phyloP scores from a whole-genome alignment of 208 protist species.

The Acanthamoeba comandoni region DNA sequence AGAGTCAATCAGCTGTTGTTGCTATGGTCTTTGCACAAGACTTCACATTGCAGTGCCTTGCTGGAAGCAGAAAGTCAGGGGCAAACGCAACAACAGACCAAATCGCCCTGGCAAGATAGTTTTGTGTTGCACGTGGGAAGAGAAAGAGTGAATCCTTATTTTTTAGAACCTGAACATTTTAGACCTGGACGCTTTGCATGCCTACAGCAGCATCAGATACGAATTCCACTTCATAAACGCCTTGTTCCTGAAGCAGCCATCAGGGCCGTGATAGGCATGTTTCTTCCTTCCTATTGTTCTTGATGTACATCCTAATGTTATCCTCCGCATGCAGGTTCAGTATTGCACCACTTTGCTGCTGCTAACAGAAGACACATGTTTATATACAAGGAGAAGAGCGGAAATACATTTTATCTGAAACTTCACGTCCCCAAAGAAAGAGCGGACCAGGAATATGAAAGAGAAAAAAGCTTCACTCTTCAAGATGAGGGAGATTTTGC shows the following conservation, averaged over 20 bases:
- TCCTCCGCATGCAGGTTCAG: not conserved
- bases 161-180: conserved; percentile 30
- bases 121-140: conserved; percentile 68
- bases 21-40: conserved; percentile 64
- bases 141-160: conserved; percentile 13
- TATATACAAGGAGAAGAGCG: conserved; percentile 67
- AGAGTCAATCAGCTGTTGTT: conserved; percentile 38
- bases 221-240: conserved; percentile 41
- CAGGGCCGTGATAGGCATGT: conserved; percentile 54
- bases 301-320: conserved; percentile 8
- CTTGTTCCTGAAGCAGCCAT: conserved; percentile 41
- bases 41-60: conserved; percentile 40
- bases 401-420: conserved; percentile 58
- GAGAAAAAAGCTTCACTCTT: not conserved
- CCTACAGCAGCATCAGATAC: conserved; percentile 44
- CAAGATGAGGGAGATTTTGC: not conserved
- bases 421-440: conserved; percentile 3
- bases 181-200: conserved; percentile 44
- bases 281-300: not conserved
- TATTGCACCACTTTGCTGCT: conserved; percentile 63
- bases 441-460: not conserved
- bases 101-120: conserved; percentile 49
- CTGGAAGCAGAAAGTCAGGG: conserved; percentile 1
- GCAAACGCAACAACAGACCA: conserved; percentile 6
- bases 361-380: conserved; percentile 66